These are phyloP conservation scores for Lyophyllum semitale DNA, from an alignment of 768 basidiomycete genomes.

Conservation along the genomic window DNA sequence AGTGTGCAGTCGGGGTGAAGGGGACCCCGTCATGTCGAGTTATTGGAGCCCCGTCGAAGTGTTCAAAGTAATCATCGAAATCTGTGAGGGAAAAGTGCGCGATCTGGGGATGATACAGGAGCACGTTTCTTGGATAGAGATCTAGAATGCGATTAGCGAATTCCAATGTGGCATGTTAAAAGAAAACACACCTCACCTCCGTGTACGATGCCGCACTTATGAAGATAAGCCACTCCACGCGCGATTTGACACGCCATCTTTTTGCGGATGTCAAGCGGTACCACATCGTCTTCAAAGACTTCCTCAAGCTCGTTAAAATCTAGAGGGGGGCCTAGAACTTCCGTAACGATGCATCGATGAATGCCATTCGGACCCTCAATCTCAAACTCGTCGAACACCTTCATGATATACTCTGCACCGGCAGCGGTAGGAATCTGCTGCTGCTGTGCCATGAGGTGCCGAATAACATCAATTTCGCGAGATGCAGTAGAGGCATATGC, in stretches of 20 bases:
- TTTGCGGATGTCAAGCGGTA: slow-evolving; percentile 1
- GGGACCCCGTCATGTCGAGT: background rate
- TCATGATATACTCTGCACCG: background rate
- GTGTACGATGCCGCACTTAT: background rate
- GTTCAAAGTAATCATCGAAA: background rate
- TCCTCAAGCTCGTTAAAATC: slow-evolving; percentile 4
- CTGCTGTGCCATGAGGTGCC: background rate
- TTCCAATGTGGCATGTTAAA: background rate
- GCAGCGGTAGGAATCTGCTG: background rate
- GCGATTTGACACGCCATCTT: background rate
- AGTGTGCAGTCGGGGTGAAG: background rate
- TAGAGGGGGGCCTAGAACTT: slow-evolving; percentile 12
- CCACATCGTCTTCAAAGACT: slow-evolving; percentile 1
- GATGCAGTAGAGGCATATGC: background rate
- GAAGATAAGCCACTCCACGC: slow-evolving; percentile 1
- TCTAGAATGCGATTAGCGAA: background rate
- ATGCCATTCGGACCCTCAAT: slow-evolving; percentile 16
- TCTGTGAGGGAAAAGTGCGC: background rate
- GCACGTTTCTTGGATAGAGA: background rate
- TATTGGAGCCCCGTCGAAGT: background rate
- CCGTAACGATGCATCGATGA: slow-evolving; percentile 15
- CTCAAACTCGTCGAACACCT: slow-evolving; percentile 13
- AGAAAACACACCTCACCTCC: background rate
- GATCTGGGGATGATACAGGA: background rate
- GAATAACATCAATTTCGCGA: background rate